Evolutionary conservation across 202 grass and related monocot species (phyloP).

Genomic region (Musa balbisiana): DNA sequence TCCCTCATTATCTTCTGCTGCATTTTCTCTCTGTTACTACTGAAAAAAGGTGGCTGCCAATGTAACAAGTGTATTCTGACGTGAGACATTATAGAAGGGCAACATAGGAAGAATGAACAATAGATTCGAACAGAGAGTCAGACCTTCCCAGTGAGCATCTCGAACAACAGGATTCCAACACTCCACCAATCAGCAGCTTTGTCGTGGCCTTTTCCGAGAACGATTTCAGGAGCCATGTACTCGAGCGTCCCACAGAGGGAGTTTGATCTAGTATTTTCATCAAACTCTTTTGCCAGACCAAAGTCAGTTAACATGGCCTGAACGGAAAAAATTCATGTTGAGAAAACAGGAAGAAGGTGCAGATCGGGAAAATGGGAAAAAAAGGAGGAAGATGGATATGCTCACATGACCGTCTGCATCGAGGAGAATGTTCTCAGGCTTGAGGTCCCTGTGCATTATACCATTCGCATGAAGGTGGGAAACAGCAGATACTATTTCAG

Average conservation of each 20-base stretch:
- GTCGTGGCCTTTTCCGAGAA: conserved; percentile 84
- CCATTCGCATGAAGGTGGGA: conserved; percentile 85
- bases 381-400: neutral
- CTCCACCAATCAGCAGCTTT: conserved; percentile 99
- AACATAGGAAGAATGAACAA: neutral
- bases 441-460: conserved; percentile 98
- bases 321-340: neutral
- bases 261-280: conserved; percentile 94
- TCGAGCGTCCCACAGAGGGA: conserved; percentile 92
- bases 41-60: conserved; percentile 77
- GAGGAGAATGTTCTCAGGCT: conserved; percentile 94
- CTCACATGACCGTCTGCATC: conserved; percentile 92
- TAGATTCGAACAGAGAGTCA: neutral
- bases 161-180: conserved; percentile 88
- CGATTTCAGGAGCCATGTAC: conserved; percentile 98
- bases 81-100: neutral
- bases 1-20: conserved; percentile 94
- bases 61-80: neutral
- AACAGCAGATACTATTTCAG: conserved; percentile 92
- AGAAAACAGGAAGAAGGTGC: neutral
- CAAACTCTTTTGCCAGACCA: conserved; percentile 89
- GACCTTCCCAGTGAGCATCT: conserved; percentile 99
- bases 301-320: conserved; percentile 96
- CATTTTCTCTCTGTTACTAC: conserved; percentile 74
- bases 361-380: neutral